phyloP scores from a whole-genome alignment of 2,329 filamentous ascomycete species.

The Plenodomus lindquistii region DNA sequence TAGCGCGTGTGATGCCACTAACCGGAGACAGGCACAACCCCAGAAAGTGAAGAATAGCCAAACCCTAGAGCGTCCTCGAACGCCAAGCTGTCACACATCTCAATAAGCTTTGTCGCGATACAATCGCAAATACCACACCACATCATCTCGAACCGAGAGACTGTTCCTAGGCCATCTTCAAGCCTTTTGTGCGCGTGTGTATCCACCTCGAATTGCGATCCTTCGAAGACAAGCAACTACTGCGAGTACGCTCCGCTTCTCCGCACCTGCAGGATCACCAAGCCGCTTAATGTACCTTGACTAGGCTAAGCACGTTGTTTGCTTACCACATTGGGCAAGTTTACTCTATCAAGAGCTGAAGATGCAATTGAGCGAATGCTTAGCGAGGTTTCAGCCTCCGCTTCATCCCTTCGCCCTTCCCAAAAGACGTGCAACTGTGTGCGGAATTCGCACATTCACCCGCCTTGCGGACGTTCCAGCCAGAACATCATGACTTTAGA shows the following conservation, averaged over 20 bases:
- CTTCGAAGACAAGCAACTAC: not conserved
- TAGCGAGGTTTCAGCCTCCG: conserved; percentile 36
- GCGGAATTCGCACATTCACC: conserved; percentile 13
- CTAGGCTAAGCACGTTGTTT: conserved; percentile 20
- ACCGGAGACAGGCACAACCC: conserved; percentile 5
- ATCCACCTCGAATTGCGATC: not conserved
- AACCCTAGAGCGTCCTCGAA: conserved; percentile 1
- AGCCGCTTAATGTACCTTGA: conserved; percentile 20
- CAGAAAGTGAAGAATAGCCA: too few species aligned
- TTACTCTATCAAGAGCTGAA: conserved; percentile 7
- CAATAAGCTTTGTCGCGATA: conserved; percentile 1
- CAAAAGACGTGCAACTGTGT: conserved; percentile 6
- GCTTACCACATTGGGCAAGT: conserved; percentile 4
- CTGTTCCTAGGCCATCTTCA: not conserved
- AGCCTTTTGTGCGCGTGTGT: conserved; percentile 8
- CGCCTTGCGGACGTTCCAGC: conserved; percentile 11
- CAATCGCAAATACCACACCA: not conserved
- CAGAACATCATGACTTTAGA: conserved; percentile 16
- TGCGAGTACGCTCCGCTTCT: conserved; percentile 4
- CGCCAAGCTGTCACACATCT: conserved; percentile 2
- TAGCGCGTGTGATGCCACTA: conserved; percentile 6
- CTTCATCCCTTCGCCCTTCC: conserved; percentile 13
- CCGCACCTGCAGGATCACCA: conserved; percentile 27
- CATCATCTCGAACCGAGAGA: not conserved
- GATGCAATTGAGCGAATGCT: conserved; percentile 20